Conservation (phyloP, 495 filamentous ascomycete species). For the Penicillium taxi region DNA sequence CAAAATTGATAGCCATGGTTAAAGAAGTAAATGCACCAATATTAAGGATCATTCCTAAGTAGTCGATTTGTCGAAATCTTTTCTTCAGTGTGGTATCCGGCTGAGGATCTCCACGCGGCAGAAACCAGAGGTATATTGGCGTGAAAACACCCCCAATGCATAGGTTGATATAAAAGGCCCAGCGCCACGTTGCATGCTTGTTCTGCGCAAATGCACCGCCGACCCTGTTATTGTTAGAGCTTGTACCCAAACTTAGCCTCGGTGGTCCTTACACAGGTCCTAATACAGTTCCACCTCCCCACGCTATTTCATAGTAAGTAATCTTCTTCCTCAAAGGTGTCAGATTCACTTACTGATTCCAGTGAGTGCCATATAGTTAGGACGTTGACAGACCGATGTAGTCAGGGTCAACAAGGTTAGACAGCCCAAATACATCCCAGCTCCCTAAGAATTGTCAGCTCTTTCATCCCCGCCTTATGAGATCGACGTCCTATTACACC, state of each 20-base stretch:
- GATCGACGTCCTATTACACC: conserved; percentile 7
- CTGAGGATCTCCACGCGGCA: conserved; percentile 44
- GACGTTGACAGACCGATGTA: conserved; percentile 27
- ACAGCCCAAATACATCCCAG: conserved; percentile 31
- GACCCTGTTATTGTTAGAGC: conserved; percentile 19
- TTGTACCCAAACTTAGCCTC: neutral
- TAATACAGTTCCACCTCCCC: conserved; percentile 35
- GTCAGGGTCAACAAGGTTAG: conserved; percentile 25
- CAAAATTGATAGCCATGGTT: conserved; percentile 49
- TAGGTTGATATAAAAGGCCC: conserved; percentile 71
- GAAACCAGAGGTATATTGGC: conserved; percentile 49
- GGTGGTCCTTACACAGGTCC: conserved; percentile 40
- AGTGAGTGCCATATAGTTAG: conserved; percentile 25
- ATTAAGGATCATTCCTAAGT: conserved; percentile 24
- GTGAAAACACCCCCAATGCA: conserved; percentile 43
- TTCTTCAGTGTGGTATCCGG: conserved; percentile 25
- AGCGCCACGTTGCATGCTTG: conserved; percentile 43
- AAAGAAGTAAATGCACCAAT: conserved; percentile 34
- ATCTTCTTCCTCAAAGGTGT: neutral
- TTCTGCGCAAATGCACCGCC: conserved; percentile 51
- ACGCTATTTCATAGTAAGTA: conserved; percentile 14
- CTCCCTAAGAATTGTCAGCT: conserved; percentile 9
- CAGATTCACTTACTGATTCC: conserved; percentile 15
- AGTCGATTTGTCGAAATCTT: conserved; percentile 33
- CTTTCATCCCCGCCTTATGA: neutral